Evolutionary conservation across 352 stramenopile genomes (phyloP).

Genomic region (Phytophthora pseudosyringae): DNA sequence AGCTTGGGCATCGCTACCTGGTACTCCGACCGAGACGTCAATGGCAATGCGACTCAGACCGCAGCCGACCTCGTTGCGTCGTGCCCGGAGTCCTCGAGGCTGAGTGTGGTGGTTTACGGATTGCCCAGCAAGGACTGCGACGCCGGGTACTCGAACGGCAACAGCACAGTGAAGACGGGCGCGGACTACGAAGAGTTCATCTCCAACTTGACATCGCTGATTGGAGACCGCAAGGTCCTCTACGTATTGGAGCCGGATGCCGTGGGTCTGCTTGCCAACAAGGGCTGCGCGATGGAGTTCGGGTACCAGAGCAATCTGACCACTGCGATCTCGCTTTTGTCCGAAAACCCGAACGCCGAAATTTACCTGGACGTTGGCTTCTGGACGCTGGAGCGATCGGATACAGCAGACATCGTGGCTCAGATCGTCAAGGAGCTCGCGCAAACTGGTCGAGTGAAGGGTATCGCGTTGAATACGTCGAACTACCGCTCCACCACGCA

Average conservation of each 20-base stretch:
- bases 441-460: conserved; percentile 48
- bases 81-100: conserved; percentile 45
- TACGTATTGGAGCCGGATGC: conserved; percentile 79
- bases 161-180: conserved; percentile 44
- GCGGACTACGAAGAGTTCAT: conserved; percentile 62
- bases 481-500: conserved; percentile 71
- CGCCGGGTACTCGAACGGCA: conserved; percentile 49
- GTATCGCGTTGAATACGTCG: conserved; percentile 80
- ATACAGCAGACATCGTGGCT: conserved; percentile 38
- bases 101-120: conserved; percentile 75
- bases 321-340: conserved; percentile 49
- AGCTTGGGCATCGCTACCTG: conserved; percentile 64
- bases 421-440: conserved; percentile 54
- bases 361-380: conserved; percentile 79
- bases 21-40: conserved; percentile 62
- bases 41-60: conserved; percentile 44
- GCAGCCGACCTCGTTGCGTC: conserved; percentile 39
- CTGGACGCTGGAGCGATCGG: conserved; percentile 51
- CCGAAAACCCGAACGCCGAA: conserved; percentile 63
- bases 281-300: conserved; percentile 41
- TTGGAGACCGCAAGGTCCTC: conserved; percentile 65
- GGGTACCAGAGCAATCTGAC: conserved; percentile 66
- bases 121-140: conserved; percentile 83
- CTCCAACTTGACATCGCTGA: conserved; percentile 38
- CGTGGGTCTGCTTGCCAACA: conserved; percentile 54